Percentiles rank a stretch among this genome's conserved stretches.
Evolutionary conservation across 352 stramenopile genomes (phyloP).

Genomic region (Phytophthora cryptogea): DNA sequence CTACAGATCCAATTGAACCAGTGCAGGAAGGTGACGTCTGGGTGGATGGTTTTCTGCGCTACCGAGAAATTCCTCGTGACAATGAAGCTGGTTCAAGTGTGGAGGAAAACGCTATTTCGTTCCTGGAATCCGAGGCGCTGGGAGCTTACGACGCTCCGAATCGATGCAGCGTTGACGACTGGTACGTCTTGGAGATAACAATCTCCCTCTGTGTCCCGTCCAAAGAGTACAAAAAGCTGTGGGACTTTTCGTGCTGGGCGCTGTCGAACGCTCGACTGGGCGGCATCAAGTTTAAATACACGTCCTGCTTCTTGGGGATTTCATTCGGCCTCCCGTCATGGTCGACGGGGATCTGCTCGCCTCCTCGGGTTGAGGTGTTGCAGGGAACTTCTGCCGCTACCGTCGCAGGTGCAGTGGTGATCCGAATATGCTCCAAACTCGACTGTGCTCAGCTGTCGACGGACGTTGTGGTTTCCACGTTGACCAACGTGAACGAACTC

Average conservation of each 20-base stretch:
- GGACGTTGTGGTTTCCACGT: not conserved
- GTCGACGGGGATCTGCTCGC: not conserved
- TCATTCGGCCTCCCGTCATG: not conserved
- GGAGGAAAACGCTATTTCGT: not conserved
- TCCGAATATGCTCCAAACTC: not conserved
- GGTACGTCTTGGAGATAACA: not conserved
- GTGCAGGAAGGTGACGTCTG: not conserved
- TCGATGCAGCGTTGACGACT: not conserved
- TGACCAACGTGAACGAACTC: not conserved
- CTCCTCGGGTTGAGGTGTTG: not conserved
- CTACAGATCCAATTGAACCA: not conserved
- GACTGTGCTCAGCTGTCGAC: not conserved
- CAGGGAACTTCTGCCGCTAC: not conserved
- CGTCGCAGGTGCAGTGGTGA: not conserved
- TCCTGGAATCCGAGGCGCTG: not conserved
- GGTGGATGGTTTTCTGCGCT: not conserved
- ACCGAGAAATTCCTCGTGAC: not conserved
- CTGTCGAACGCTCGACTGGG: not conserved
- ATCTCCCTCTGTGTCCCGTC: not conserved
- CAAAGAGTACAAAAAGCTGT: constrained; percentile 1
- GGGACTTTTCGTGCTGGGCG: not conserved
- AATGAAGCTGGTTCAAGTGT: not conserved
- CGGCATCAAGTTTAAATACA: not conserved
- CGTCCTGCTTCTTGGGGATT: not conserved
- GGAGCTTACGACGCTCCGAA: not conserved